Evolutionary conservation across 78 protist genomes (phyloP).

Genomic region (Isochrysis galbana): DNA sequence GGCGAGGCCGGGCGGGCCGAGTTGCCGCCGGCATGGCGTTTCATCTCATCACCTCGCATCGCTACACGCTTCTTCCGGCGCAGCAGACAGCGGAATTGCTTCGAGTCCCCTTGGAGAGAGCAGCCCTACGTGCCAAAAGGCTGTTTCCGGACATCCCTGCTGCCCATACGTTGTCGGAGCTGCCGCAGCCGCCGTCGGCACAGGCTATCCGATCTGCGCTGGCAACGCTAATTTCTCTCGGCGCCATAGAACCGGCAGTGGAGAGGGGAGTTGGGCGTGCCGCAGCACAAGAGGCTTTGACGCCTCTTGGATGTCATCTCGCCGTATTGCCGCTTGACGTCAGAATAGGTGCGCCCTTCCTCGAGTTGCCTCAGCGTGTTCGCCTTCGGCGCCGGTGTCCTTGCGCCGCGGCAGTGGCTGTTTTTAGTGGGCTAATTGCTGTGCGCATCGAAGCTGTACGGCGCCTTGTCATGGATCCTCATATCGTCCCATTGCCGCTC

Average conservation of each 20-base stretch:
- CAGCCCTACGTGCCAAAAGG: constrained; percentile 75
- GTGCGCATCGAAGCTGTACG: no score
- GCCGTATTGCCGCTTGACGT: constrained; percentile 85
- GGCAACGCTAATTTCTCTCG: not conserved
- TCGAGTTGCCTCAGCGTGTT: no score
- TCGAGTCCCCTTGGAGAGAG: constrained; percentile 82
- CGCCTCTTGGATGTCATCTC: constrained; percentile 79
- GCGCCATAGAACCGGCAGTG: not conserved
- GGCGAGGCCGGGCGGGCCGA: constrained; percentile 95
- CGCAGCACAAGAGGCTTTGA: constrained; percentile 3
- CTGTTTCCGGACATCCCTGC: not conserved
- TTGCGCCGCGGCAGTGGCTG: no score
- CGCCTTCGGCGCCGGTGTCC: no score
- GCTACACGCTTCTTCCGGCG: not conserved
- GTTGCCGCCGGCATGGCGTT: constrained; percentile 76
- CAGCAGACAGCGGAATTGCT: constrained; percentile 81
- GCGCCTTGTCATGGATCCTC: no score
- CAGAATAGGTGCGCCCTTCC: no score
- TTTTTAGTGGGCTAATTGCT: no score
- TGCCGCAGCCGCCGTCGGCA: not conserved
- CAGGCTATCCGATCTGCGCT: not conserved
- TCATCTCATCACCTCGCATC: not conserved
- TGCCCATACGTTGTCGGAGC: not conserved
- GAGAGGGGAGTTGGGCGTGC: not conserved
- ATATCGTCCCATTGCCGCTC: no score